Conservation (phyloP, 352 stramenopile genomes). For the Globisporangium paddicum region DNA sequence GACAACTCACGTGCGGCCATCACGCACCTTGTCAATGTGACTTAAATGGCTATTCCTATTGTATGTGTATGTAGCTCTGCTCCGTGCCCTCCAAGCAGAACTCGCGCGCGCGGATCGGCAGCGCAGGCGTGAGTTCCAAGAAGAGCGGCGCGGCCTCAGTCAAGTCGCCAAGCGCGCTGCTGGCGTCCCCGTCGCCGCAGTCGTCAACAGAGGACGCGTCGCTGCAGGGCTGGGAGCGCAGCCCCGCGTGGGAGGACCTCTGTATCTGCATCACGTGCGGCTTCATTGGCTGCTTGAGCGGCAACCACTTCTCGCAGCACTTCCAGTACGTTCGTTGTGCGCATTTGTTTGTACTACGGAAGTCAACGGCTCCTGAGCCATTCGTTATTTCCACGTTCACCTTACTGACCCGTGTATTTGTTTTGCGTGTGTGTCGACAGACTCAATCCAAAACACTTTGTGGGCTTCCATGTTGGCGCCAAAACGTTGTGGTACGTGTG, state of each 20-base stretch:
- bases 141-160: slow-evolving; percentile 9
- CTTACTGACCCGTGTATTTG: not conserved
- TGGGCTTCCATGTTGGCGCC: slow-evolving; percentile 40
- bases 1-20: not conserved
- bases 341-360: too few relatives aligned
- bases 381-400: not conserved
- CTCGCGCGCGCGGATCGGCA: slow-evolving; percentile 8
- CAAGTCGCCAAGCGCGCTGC: not conserved
- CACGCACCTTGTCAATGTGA: not conserved
- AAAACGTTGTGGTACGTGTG: slow-evolving; percentile 47
- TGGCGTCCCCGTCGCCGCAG: not conserved
- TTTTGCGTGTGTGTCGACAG: slow-evolving; percentile 9
- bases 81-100: slow-evolving; percentile 15
- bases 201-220: not conserved
- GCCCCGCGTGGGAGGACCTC: slow-evolving; percentile 30
- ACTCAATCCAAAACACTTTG: slow-evolving; percentile 52
- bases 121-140: slow-evolving; percentile 2
- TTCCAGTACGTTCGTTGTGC: slow-evolving; percentile 40
- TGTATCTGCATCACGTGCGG: slow-evolving; percentile 56
- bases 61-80: slow-evolving; percentile 18
- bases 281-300: slow-evolving; percentile 50
- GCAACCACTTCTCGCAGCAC: slow-evolving; percentile 50
- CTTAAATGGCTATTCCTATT: not conserved
- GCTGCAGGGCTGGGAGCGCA: slow-evolving; percentile 30
- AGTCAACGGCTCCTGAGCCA: not conserved